phyloP scores from a whole-genome alignment of 306 rosid genomes.

The Cicer bijugum region DNA sequence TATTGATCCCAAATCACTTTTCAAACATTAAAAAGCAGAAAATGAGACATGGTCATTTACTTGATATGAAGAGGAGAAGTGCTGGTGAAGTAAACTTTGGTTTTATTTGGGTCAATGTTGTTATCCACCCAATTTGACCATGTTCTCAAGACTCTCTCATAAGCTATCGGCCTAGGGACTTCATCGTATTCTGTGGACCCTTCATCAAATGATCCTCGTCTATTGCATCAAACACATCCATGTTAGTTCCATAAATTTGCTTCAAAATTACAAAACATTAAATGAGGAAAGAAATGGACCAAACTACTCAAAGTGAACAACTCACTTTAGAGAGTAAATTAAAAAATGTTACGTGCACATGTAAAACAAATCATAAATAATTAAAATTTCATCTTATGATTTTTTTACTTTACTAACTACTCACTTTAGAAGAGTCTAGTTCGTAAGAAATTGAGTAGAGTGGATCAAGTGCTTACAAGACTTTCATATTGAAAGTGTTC shows the following conservation, averaged over 20 bases:
- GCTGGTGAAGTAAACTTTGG: conserved; percentile 83
- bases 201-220: conserved; percentile 90
- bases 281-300: background rate
- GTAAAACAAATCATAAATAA: too few relatives aligned
- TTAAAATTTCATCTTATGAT: too few relatives aligned
- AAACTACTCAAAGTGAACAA: too few relatives aligned
- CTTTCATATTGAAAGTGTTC: conserved; percentile 92
- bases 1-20: background rate
- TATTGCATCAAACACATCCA: conserved; percentile 38
- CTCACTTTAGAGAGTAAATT: too few relatives aligned
- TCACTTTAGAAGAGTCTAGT: too few relatives aligned
- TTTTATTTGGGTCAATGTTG: conserved; percentile 73
- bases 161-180: conserved; percentile 67
- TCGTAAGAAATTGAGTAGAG: background rate
- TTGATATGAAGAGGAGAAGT: conserved; percentile 98
- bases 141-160: conserved; percentile 70
- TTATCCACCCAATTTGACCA: conserved; percentile 90
- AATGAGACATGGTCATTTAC: conserved; percentile 53
- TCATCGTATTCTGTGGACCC: conserved; percentile 89
- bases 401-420: too few relatives aligned
- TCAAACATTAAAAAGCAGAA: background rate
- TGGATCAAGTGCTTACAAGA: conserved; percentile 63
- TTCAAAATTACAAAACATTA: conserved; percentile 17
- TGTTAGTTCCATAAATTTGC: conserved; percentile 27
- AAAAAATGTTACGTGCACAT: too few relatives aligned